Conservation (phyloP, 306 rosid species). For the Mimosa bimucronata region DNA sequence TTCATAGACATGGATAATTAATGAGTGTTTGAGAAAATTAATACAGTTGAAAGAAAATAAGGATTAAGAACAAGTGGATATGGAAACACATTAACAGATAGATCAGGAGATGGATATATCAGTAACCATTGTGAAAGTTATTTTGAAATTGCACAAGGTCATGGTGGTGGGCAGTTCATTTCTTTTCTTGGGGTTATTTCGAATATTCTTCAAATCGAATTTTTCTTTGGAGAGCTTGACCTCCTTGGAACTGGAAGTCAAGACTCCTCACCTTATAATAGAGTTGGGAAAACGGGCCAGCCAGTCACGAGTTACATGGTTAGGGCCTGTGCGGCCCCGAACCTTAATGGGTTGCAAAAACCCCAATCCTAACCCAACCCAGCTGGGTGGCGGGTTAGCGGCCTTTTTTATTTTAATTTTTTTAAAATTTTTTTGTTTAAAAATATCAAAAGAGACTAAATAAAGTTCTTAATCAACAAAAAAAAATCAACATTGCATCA, state of each 20-base stretch:
- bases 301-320: too few relatives aligned
- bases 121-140: conserved; percentile 7
- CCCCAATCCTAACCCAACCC: too few relatives aligned
- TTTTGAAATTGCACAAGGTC: too few relatives aligned
- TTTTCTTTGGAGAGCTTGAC: background rate
- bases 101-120: background rate
- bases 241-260: background rate
- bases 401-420: too few relatives aligned
- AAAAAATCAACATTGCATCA: too few relatives aligned
- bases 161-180: background rate
- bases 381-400: too few relatives aligned
- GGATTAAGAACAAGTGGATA: background rate
- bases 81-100: background rate
- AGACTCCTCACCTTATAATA: background rate
- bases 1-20: background rate
- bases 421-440: too few relatives aligned
- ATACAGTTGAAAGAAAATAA: conserved; percentile 5
- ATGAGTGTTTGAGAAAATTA: conserved; percentile 28
- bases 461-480: too few relatives aligned
- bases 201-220: background rate
- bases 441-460: too few relatives aligned
- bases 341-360: too few relatives aligned
- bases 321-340: too few relatives aligned
- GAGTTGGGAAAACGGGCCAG: too few relatives aligned
- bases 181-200: background rate